Evolutionary conservation across 768 basidiomycete species (phyloP).

Genomic region (Tremella fuciformis): DNA sequence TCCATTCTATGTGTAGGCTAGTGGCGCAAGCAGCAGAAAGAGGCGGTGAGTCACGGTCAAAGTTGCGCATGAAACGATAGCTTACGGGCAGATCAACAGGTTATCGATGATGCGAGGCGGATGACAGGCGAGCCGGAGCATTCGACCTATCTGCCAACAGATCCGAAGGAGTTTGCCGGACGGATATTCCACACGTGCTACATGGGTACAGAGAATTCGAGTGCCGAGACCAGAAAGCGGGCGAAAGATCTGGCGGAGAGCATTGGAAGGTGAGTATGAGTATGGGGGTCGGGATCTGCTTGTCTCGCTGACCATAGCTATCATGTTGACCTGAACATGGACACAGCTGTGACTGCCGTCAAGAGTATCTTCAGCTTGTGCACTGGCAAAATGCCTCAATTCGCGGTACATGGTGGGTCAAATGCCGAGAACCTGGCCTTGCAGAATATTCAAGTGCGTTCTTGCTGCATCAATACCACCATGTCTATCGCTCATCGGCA

Average conservation of each 20-base stretch:
- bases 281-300: neutral
- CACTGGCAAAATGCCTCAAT: constrained; percentile 69
- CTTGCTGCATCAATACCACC: neutral
- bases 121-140: constrained; percentile 79
- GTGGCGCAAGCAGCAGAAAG: constrained; percentile 73
- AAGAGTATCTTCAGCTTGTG: constrained; percentile 78
- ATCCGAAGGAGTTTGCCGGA: constrained; percentile 78
- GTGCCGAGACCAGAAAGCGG: constrained; percentile 73
- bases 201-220: constrained; percentile 98
- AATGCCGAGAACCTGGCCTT: constrained; percentile 88
- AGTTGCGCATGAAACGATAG: neutral
- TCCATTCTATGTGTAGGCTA: constrained; percentile 92
- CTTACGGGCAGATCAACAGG: constrained; percentile 64
- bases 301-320: constrained; percentile 60
- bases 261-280: constrained; percentile 71
- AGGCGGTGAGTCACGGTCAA: constrained; percentile 60
- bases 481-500: constrained; percentile 44
- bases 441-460: constrained; percentile 84
- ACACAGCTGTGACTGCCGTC: constrained; percentile 78
- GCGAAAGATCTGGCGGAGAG: constrained; percentile 83
- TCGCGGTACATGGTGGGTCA: constrained; percentile 81
- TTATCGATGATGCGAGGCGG: constrained; percentile 84
- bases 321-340: constrained; percentile 95
- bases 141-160: constrained; percentile 77
- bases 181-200: constrained; percentile 96